phyloP scores from a whole-genome alignment of 2,329 filamentous ascomycete genomes.

The Malbranchea zuffiana region DNA sequence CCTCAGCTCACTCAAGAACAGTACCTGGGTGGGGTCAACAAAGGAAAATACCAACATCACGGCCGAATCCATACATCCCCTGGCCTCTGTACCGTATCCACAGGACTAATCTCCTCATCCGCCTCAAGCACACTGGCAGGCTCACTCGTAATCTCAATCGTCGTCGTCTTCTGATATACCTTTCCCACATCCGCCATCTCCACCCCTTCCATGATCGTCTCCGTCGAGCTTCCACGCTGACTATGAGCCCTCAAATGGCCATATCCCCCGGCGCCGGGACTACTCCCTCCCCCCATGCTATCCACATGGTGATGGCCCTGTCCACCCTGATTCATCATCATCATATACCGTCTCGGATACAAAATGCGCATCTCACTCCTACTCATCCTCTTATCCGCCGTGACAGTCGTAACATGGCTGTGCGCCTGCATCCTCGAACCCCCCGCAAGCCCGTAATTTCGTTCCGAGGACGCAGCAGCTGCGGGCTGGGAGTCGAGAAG shows the following conservation, averaged over 20 bases:
- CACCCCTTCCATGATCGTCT: constrained; percentile 31
- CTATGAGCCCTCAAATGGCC: not conserved
- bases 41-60: no score
- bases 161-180: constrained; percentile 37
- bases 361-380: constrained; percentile 6
- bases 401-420: constrained; percentile 13
- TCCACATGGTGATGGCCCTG: no score
- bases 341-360: constrained; percentile 12
- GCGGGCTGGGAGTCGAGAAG: constrained; percentile 41
- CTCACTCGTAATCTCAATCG: constrained; percentile 33
- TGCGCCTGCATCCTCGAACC: constrained; percentile 5
- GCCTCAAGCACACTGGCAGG: constrained; percentile 17
- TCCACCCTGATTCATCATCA: constrained; percentile 21
- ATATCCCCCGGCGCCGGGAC: not conserved
- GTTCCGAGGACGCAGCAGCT: constrained; percentile 9
- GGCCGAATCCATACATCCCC: no score
- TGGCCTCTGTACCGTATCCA: no score
- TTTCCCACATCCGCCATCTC: constrained; percentile 29
- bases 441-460: constrained; percentile 24
- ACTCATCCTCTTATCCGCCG: constrained; percentile 8
- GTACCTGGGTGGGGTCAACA: no score
- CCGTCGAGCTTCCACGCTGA: constrained; percentile 36
- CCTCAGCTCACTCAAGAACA: no score
- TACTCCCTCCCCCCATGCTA: no score
- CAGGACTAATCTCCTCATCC: not conserved